phyloP scores from a whole-genome alignment of 1,284 basidiomycete species.

The Bothia castanella region DNA sequence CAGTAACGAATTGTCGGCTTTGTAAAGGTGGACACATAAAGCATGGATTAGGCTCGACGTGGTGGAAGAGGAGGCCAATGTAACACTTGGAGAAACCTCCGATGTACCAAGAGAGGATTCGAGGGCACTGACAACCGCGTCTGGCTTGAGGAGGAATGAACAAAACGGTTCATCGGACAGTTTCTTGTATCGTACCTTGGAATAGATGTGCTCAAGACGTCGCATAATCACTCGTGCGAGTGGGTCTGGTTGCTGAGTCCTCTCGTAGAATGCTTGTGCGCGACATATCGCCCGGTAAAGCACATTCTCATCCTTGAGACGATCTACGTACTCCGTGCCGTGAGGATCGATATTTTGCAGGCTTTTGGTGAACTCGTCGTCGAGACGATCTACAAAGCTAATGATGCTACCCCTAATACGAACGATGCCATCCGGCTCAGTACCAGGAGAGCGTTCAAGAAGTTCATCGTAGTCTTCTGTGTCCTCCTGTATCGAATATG shows the following conservation, averaged over 20 bases:
- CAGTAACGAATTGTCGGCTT: constrained; percentile 84
- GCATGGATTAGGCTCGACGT: constrained; percentile 80
- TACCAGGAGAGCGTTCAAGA: constrained; percentile 78
- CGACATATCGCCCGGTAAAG: constrained; percentile 93
- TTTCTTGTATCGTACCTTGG: constrained; percentile 61
- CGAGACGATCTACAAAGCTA: constrained; percentile 92
- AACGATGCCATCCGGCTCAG: constrained; percentile 65
- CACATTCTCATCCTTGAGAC: constrained; percentile 91
- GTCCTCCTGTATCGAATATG: constrained; percentile 83
- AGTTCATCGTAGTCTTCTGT: constrained; percentile 94
- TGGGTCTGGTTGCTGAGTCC: constrained; percentile 71
- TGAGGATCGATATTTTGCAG: constrained; percentile 99
- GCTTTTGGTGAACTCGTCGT: constrained; percentile 98
- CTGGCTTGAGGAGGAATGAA: constrained; percentile 57
- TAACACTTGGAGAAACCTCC: constrained; percentile 55
- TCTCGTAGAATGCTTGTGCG: constrained; percentile 89
- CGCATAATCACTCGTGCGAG: constrained; percentile 89
- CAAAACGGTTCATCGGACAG: background rate
- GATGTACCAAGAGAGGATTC: constrained; percentile 64
- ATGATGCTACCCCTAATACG: constrained; percentile 89
- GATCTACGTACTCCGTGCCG: constrained; percentile 96
- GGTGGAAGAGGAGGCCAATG: constrained; percentile 51
- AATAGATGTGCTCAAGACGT: constrained; percentile 96
- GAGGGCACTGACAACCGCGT: constrained; percentile 88
- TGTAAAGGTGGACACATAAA: constrained; percentile 92